phyloP scores from a whole-genome alignment of 140 eudicot genomes.

The Bidens hawaiensis region DNA sequence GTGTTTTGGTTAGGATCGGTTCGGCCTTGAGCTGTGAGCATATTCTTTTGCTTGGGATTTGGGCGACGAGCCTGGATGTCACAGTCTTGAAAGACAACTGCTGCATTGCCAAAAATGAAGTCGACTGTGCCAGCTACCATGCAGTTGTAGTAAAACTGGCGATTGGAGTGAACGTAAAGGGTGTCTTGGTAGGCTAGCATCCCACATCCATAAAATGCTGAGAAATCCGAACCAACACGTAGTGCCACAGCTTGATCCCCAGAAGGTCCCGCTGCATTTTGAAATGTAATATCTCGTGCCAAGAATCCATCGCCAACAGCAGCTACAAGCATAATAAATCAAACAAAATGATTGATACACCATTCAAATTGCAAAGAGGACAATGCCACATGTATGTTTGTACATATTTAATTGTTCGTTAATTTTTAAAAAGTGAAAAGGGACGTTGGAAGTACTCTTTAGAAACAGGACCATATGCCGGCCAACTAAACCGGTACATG shows the following conservation, averaged over 20 bases:
- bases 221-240: slow-evolving; percentile 4
- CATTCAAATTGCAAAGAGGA: neutral
- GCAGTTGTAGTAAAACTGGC: slow-evolving; percentile 3
- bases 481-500: too few species aligned
- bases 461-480: neutral
- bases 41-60: slow-evolving; percentile 3
- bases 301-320: slow-evolving; percentile 10
- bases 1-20: slow-evolving; percentile 13
- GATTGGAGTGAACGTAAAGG: slow-evolving; percentile 8
- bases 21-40: slow-evolving; percentile 9
- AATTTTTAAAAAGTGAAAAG: neutral
- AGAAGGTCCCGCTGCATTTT: neutral
- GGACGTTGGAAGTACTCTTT: neutral
- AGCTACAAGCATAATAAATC: neutral
- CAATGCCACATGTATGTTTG: neutral
- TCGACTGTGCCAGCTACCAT: slow-evolving; percentile 2
- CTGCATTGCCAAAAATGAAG: slow-evolving; percentile 12
- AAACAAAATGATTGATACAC: neutral
- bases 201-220: neutral
- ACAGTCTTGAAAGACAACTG: neutral
- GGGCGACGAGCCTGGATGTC: slow-evolving; percentile 9
- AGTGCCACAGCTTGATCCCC: slow-evolving; percentile 7
- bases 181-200: slow-evolving; percentile 9
- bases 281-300: slow-evolving; percentile 8
- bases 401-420: neutral